Evolutionary conservation across 805 yeast species (phyloP).

Genomic region (Candida sithepensis): DNA sequence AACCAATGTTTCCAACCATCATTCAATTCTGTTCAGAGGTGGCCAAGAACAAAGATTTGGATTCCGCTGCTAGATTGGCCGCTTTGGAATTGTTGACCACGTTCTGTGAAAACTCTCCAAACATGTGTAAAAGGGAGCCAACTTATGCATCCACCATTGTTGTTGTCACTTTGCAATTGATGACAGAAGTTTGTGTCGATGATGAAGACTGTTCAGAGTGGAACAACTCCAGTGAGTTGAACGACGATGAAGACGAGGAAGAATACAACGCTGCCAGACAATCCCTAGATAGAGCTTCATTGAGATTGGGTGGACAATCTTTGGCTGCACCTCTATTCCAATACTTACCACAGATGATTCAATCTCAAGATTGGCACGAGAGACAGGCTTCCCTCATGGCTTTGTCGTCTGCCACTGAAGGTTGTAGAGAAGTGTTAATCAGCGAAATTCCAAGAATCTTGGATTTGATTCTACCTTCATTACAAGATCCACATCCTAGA

Average conservation of each 20-base stretch:
- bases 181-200: constrained; percentile 89
- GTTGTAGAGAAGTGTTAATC: constrained; percentile 85
- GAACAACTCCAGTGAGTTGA: constrained; percentile 74
- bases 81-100: constrained; percentile 88
- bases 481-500: constrained; percentile 84
- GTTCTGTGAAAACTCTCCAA: constrained; percentile 89
- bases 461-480: constrained; percentile 80
- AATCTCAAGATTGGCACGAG: constrained; percentile 82
- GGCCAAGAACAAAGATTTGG: constrained; percentile 76
- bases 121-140: constrained; percentile 84
- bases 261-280: constrained; percentile 92
- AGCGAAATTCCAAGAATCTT: constrained; percentile 76
- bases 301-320: constrained; percentile 77
- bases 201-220: constrained; percentile 76
- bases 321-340: constrained; percentile 85
- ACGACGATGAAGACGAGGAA: constrained; percentile 78
- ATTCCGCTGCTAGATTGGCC: constrained; percentile 73
- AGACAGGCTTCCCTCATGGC: constrained; percentile 98
- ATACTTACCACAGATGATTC: constrained; percentile 78
- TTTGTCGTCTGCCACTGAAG: constrained; percentile 93
- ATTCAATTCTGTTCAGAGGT: constrained; percentile 83
- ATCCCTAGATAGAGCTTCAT: constrained; percentile 85
- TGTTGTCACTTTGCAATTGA: constrained; percentile 69
- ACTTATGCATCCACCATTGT: constrained; percentile 71
- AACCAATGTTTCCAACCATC: constrained; percentile 85